phyloP scores from a whole-genome alignment of 371 early-diverging fungal species.

The Fennellomyces sp. region DNA sequence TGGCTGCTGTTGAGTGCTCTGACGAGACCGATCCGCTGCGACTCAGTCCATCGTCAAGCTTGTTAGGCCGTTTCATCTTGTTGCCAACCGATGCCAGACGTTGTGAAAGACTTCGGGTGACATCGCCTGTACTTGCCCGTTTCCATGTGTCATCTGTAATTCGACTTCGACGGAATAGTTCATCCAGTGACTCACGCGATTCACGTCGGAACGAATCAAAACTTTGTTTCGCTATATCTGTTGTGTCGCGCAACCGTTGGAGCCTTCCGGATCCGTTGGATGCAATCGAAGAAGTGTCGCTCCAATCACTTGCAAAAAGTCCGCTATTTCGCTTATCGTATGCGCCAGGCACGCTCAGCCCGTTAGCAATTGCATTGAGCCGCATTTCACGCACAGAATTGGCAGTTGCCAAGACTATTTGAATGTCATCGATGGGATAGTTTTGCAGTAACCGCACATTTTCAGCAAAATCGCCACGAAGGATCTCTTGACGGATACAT shows the following conservation, averaged over 20 bases:
- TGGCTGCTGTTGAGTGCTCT: neutral
- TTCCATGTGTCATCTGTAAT: conserved; percentile 26
- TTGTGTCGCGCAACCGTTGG: conserved; percentile 40
- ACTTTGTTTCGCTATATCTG: conserved; percentile 43
- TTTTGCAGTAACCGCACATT: conserved; percentile 71
- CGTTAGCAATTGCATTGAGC: conserved; percentile 27
- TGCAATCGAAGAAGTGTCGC: conserved; percentile 47
- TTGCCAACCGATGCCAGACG: conserved; percentile 22
- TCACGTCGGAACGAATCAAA: conserved; percentile 44
- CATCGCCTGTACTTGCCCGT: conserved; percentile 40
- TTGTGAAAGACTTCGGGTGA: conserved; percentile 36
- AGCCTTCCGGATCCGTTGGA: conserved; percentile 39
- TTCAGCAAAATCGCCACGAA: conserved; percentile 66
- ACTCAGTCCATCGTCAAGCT: neutral
- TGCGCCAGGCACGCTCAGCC: conserved; percentile 41
- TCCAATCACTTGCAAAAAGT: conserved; percentile 27
- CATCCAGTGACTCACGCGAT: conserved; percentile 46
- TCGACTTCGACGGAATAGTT: conserved; percentile 31
- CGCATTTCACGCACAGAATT: conserved; percentile 43
- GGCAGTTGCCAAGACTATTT: conserved; percentile 42
- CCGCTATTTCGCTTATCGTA: conserved; percentile 35
- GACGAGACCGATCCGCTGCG: neutral
- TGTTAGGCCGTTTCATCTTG: conserved; percentile 12
- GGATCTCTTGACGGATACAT: conserved; percentile 59
- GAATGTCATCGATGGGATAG: conserved; percentile 56